Evolutionary conservation across 164 flowering plant genomes (phyloP).

Genomic region (Taxillus chinensis): DNA sequence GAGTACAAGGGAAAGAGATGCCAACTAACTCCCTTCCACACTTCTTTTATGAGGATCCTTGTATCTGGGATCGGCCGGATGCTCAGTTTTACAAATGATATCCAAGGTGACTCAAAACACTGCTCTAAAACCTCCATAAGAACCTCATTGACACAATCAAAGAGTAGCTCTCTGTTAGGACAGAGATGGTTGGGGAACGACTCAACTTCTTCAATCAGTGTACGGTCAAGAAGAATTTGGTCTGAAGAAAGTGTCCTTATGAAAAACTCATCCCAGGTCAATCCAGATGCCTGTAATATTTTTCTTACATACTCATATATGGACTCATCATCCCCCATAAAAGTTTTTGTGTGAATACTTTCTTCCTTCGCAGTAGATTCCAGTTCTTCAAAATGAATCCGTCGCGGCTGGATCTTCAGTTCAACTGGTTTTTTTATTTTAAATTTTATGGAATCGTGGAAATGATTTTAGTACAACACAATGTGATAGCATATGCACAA

Average conservation of each 20-base stretch:
- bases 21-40: conserved; percentile 51
- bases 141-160: conserved; percentile 69
- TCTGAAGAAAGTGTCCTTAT: conserved; percentile 33
- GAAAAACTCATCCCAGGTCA: conserved; percentile 45
- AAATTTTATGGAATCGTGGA: background rate
- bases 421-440: conserved; percentile 24
- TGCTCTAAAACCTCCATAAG: conserved; percentile 41
- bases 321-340: conserved; percentile 28
- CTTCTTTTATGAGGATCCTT: conserved; percentile 33
- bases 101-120: conserved; percentile 29
- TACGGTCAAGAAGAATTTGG: conserved; percentile 40
- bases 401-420: conserved; percentile 38
- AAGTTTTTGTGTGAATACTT: conserved; percentile 15
- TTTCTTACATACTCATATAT: conserved; percentile 48
- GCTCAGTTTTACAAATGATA: conserved; percentile 32
- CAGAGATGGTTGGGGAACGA: conserved; percentile 33
- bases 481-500: background rate
- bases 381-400: conserved; percentile 54
- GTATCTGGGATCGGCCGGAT: conserved; percentile 38
- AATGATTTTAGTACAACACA: conserved; percentile 1
- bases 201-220: conserved; percentile 44
- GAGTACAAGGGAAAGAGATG: conserved; percentile 27
- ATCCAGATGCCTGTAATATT: conserved; percentile 44
- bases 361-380: conserved; percentile 17
- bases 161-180: conserved; percentile 49